Base-by-base conservation (phyloP, 2,329 filamentous ascomycete genomes). In the Trichoderma brevicompactum region DNA sequence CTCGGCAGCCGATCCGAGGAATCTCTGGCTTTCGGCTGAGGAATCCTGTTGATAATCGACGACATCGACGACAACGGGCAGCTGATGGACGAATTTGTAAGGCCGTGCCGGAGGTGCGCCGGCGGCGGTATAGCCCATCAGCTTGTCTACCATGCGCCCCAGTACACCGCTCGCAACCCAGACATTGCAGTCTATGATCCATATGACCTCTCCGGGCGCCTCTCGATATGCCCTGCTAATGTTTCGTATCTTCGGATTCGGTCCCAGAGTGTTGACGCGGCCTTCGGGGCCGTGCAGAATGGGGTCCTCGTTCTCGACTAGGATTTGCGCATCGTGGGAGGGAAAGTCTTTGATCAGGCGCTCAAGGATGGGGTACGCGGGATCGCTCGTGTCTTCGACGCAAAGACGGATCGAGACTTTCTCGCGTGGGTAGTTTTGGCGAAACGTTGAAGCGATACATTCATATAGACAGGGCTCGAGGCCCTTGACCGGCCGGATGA, bases 211-310 rank as follows among this genome's bases (percentile, higher is more conserved):
- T 1, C 91, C 90, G 69, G 89, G 89, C 1, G 93, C 92, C 74
- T 98, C 94, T 34, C 93, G 83, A 74, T 97, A 99, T 2, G 92
- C 94, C 49, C 92, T 87, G 75, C 94, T 97, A 83, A 98, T 92
- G 76, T 99, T 99, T 58, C 95, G 85, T 71, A 99, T 96, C 81
- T 99, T 99, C n/a, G 95, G 95, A 73, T 99, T 99, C 1, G 95
- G 95, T 0, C 96, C 96, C 65, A 98, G 83, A 65, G 86, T 83
- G 68, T 84, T 78, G 56, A 78, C 72, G 53, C 82, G 78, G 61
- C 82, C 83, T 10, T 79, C 77, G 38, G 80, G 72, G 36, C 83
- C 84, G 61, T 87, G 84, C 8, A 96, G 80, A 36, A 87, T 76
- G 0, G 90, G 87, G 74, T 97, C 93, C 66, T 96, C 90, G 56